phyloP scores from a whole-genome alignment of 805 yeast species.

The Candida odintsovae region DNA sequence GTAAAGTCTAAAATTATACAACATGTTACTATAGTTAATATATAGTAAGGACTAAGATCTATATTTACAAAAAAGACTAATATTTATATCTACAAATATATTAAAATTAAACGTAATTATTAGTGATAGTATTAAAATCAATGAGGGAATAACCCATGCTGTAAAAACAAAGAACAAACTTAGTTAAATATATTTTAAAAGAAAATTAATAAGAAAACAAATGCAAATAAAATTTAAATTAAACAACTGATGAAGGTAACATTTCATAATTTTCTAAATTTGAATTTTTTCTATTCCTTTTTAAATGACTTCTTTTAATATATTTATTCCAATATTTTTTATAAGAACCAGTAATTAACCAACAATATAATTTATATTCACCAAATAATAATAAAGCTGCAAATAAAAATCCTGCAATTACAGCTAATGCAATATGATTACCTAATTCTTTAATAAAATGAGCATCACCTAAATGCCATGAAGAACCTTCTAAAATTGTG shows the following conservation, averaged over 20 bases:
- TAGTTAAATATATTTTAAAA: too few species aligned
- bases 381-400: slow-evolving; percentile 42
- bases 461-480: slow-evolving; percentile 93
- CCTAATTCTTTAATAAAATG: slow-evolving; percentile 67
- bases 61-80: too few species aligned
- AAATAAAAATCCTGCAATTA: slow-evolving; percentile 60
- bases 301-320: slow-evolving; percentile 13
- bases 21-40: too few species aligned
- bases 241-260: slow-evolving; percentile 1
- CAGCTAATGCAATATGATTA: slow-evolving; percentile 66
- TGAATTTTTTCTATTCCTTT: slow-evolving; percentile 24
- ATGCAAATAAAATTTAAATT: background rate
- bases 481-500: slow-evolving; percentile 72
- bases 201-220: too few species aligned
- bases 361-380: slow-evolving; percentile 42
- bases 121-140: too few species aligned
- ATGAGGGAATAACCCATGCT: too few species aligned
- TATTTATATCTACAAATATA: too few species aligned
- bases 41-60: too few species aligned
- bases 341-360: slow-evolving; percentile 29
- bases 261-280: slow-evolving; percentile 19
- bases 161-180: too few species aligned
- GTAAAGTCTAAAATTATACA: too few species aligned
- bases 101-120: too few species aligned
- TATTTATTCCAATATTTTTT: slow-evolving; percentile 15